Conservation (phyloP, 805 yeast species). For the Saccharomycopsis guyanensis region DNA sequence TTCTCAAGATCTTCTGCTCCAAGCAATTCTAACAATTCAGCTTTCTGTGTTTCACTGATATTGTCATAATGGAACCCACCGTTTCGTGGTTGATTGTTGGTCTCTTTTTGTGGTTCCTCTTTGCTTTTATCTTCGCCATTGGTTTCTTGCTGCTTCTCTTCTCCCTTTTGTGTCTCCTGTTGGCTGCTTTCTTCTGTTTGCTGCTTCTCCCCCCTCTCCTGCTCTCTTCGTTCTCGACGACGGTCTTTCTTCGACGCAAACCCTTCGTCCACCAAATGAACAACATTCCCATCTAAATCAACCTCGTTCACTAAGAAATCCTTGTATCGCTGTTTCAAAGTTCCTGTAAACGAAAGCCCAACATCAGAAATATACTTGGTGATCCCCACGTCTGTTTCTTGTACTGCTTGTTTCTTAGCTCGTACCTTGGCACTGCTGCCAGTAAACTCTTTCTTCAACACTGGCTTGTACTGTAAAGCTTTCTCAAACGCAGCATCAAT, state of each 20-base stretch:
- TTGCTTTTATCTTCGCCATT: conserved; percentile 23
- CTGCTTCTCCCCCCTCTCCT: conserved; percentile 25
- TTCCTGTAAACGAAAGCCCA: conserved; percentile 64
- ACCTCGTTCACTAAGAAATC: conserved; percentile 94
- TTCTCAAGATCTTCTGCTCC: conserved; percentile 13
- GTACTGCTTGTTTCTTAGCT: conserved; percentile 8
- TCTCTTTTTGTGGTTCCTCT: conserved; percentile 4
- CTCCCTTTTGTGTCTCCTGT: conserved; percentile 21
- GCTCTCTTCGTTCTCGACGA: conserved; percentile 33
- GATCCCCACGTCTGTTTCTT: conserved; percentile 64
- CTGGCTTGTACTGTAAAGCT: conserved; percentile 52
- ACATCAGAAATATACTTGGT: conserved; percentile 53
- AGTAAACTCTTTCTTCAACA: conserved; percentile 31
- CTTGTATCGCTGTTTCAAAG: conserved; percentile 80
- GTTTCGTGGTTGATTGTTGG: conserved; percentile 24
- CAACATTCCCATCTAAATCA: conserved; percentile 55
- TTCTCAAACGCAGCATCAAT: conserved; percentile 40
- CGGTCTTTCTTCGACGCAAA: conserved; percentile 40
- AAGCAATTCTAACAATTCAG: conserved; percentile 4
- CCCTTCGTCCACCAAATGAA: conserved; percentile 73
- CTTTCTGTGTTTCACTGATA: conserved; percentile 13
- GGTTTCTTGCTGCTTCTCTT: conserved; percentile 21
- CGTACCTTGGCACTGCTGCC: conserved; percentile 1
- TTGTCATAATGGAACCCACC: neutral
- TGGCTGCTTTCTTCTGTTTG: conserved; percentile 18